A percentile compares a stretch with the other conserved stretches of the same genome.
These are phyloP conservation scores for Tillandsia fasciculata DNA, from an alignment of 176 grass and related monocot genomes.

Conservation along the genomic window DNA sequence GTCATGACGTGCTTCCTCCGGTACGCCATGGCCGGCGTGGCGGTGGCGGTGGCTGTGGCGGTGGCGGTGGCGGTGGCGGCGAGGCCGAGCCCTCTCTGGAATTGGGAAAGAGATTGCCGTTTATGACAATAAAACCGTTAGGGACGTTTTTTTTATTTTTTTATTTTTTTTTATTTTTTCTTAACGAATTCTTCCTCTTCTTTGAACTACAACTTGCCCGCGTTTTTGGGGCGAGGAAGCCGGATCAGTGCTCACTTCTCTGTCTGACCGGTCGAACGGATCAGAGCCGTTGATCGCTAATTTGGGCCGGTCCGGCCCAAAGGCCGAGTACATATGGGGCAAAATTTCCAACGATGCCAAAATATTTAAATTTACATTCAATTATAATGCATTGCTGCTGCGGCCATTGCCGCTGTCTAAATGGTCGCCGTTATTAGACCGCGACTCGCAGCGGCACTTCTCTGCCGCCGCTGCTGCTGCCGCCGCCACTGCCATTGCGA, in stretches of 20 bases:
- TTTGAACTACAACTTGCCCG: background rate
- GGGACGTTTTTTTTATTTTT: background rate
- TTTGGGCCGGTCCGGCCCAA: too few species aligned
- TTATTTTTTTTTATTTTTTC: background rate
- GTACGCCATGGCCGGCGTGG: conserved; percentile 35
- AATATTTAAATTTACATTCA: too few species aligned
- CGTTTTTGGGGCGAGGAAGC: conserved; percentile 20
- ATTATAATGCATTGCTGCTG: too few species aligned
- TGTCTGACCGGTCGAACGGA: background rate
- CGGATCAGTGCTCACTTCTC: background rate
- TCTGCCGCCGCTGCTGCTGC: too few species aligned
- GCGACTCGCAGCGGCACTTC: too few species aligned
- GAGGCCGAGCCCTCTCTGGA: background rate
- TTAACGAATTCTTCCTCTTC: conserved; percentile 17
- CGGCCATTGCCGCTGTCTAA: too few species aligned
- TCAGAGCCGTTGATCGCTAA: too few species aligned
- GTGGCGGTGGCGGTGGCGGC: background rate
- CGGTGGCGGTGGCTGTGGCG: background rate
- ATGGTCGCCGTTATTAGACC: too few species aligned
- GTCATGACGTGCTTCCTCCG: conserved; percentile 47
- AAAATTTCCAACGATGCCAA: too few species aligned
- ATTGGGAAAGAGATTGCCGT: background rate
- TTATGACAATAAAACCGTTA: conserved; percentile 7
- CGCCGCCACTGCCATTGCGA: too few species aligned
- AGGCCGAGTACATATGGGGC: too few species aligned